phyloP scores from a whole-genome alignment of 257 asterid species.

The Petunia secreta region DNA sequence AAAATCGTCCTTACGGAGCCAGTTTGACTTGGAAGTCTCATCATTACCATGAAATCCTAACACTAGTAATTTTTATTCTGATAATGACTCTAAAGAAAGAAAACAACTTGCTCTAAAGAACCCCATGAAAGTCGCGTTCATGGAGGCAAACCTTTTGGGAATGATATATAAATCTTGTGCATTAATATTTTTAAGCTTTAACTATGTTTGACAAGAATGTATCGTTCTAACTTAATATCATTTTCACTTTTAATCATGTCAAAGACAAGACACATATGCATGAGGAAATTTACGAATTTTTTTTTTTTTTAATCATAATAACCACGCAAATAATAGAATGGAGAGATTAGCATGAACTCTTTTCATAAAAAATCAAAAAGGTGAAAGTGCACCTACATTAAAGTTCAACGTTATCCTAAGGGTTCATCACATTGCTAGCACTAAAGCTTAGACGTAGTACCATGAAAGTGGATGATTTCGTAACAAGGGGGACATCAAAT shows the following conservation, averaged over 20 bases:
- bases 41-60: neutral
- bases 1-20: neutral
- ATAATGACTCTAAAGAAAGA: no score
- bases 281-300: neutral
- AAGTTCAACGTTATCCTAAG: constrained; percentile 15
- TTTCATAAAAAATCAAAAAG: neutral
- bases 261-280: neutral
- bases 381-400: neutral
- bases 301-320: no score
- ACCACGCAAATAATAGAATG: neutral
- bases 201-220: neutral
- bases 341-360: constrained; percentile 10
- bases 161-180: no score
- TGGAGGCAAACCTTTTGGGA: neutral
- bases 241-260: neutral
- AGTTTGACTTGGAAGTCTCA: neutral
- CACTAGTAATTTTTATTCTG: no score
- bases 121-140: neutral
- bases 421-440: neutral
- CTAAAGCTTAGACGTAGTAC: neutral
- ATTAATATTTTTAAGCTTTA: no score
- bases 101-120: neutral
- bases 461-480: neutral
- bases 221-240: neutral
- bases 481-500: neutral